A percentile compares a stretch with the other conserved stretches of the same genome.
These are phyloP conservation scores for Fraxinus quadrangulata DNA, from an alignment of 257 asterid genomes.

Conservation along the genomic window DNA sequence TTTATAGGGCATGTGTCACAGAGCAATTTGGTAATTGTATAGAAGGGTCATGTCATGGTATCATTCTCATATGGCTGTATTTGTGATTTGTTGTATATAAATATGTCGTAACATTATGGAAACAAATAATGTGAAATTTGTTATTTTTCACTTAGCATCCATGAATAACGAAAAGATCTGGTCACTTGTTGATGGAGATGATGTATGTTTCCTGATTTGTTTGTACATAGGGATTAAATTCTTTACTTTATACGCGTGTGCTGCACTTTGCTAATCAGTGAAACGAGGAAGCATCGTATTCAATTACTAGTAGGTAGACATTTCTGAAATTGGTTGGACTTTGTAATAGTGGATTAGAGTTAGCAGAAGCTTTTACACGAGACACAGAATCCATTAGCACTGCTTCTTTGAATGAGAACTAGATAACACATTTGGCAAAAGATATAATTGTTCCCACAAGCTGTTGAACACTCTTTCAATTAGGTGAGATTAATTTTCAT, in stretches of 20 bases:
- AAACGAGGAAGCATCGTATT: background rate
- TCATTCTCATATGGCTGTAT: background rate
- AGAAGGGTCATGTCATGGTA: background rate
- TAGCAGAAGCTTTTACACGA: background rate
- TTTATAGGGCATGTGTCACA: background rate
- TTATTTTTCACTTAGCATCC: background rate
- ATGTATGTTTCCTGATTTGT: slow-evolving; percentile 16
- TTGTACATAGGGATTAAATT: slow-evolving; percentile 3
- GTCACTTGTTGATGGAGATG: slow-evolving; percentile 11
- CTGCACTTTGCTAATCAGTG: background rate
- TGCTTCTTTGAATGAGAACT: background rate
- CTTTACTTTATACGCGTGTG: background rate
- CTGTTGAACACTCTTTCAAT: background rate
- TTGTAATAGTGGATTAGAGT: slow-evolving; percentile 6
- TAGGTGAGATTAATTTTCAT: background rate
- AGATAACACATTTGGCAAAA: background rate
- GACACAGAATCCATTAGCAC: background rate
- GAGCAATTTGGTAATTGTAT: background rate
- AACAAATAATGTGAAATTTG: background rate
- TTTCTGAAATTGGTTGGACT: background rate
- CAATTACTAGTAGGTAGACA: background rate
- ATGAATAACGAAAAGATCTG: background rate
- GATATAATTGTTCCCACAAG: background rate
- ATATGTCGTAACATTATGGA: background rate
- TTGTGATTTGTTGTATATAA: background rate